Evolutionary conservation across 495 filamentous ascomycete species (phyloP).

Genomic region (Penicillium coprophilum): DNA sequence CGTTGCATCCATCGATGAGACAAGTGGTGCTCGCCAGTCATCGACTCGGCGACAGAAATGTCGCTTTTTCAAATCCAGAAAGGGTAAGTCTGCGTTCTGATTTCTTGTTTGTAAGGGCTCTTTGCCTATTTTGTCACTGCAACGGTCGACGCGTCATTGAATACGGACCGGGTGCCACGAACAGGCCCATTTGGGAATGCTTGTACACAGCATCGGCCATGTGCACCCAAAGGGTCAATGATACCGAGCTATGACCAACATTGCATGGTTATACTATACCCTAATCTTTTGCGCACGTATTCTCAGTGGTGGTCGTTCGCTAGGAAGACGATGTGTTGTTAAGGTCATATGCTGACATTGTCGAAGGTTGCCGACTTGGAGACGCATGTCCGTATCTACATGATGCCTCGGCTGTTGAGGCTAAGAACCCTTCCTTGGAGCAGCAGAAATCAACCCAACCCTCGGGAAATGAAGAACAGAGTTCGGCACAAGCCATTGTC

Average conservation of each 20-base stretch:
- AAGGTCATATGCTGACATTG: constrained; percentile 21
- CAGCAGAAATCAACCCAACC: constrained; percentile 13
- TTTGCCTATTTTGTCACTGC: not conserved
- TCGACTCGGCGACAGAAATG: constrained; percentile 25
- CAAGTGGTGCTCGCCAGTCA: constrained; percentile 24
- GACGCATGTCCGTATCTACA: constrained; percentile 44
- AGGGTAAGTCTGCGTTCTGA: constrained; percentile 22
- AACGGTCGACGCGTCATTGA: constrained; percentile 5
- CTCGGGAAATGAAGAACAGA: constrained; percentile 7
- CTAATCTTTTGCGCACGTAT: not conserved
- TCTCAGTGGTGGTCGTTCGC: not conserved
- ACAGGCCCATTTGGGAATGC: not conserved
- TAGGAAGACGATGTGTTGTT: not conserved
- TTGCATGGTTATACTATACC: not conserved
- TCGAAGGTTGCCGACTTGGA: constrained; percentile 44
- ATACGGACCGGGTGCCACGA: constrained; percentile 2
- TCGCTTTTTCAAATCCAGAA: constrained; percentile 30
- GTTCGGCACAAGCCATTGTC: constrained; percentile 8
- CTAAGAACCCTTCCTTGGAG: constrained; percentile 7
- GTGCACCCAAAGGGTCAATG: not conserved
- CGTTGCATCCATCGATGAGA: constrained; percentile 22
- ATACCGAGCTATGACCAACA: not conserved
- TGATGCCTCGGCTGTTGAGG: constrained; percentile 23
- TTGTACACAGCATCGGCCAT: constrained; percentile 1
- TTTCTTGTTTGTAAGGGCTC: constrained; percentile 10